Base-by-base conservation (phyloP, 345 rosid genomes). In the Euphorbia lathyris region DNA sequence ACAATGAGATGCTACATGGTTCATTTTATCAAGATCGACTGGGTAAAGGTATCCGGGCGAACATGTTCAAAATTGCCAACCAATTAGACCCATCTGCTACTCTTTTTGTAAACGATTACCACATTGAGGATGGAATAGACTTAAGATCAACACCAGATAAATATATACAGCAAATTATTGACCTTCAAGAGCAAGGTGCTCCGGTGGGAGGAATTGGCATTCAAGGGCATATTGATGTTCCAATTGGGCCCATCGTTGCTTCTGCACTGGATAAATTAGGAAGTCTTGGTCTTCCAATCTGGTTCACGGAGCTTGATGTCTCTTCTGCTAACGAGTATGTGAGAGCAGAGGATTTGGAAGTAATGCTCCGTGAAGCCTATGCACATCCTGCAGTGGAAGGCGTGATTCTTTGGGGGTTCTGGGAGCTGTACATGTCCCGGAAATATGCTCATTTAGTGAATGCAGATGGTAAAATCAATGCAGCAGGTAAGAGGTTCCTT, bases 21-120 rank as follows among this genome's bases (percentile, higher is more conserved):
- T 94, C 98, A 12, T 94, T 91, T 75, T 94, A 83, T 59, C 80
- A 64, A 79, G 90, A 90, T 45, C 67, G 74, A 43, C 55, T 91
- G 42, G 97, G 87, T 7, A 82, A 78, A 72, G 79, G 76, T 62
- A 83, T 86, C 63, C 78, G 87, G 38, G 85, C 83, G 0, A 64
- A 76, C 51, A 90, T 90, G 97, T 94, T 91, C 58, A 87, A 76
- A 79, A 85, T 70, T 0, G 91, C 92, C 0, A 73, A 85, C 40
- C 84, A 87, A 77, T 80, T 91, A 32, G 97, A 94, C 70, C 89
- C 90, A 1, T 86, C 81, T 20, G 86, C 97, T 5, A 68, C 76
- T 65, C 84, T 94, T 10, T 92, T 91, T 69, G 88, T 92, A 65
- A 90, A 94, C 67, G 97, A 94, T 76, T 94, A 94, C 72, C 98